These are phyloP conservation scores for Lachancea quebecensis DNA, from an alignment of 805 yeast genomes.

Conservation along the genomic window DNA sequence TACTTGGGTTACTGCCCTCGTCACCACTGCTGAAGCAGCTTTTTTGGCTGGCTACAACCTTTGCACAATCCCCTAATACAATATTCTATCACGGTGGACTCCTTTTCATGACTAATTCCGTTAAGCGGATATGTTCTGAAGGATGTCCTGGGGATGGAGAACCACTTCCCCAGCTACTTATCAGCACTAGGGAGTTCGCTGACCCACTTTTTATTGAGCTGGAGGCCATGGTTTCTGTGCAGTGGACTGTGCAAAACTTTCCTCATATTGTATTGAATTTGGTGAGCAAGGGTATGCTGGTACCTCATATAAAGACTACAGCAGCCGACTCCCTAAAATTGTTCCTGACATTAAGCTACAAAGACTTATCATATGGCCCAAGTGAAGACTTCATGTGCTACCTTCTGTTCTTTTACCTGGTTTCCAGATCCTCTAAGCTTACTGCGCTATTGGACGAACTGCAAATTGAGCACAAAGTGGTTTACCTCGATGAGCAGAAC, in stretches of 20 bases:
- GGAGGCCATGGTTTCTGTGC: slow-evolving; percentile 38
- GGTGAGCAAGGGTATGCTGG: slow-evolving; percentile 49
- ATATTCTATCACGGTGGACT: slow-evolving; percentile 37
- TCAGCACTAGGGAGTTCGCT: slow-evolving; percentile 35
- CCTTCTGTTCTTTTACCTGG: slow-evolving; percentile 32
- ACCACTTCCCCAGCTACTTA: slow-evolving; percentile 26
- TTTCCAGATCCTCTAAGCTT: slow-evolving; percentile 36
- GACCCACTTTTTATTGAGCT: slow-evolving; percentile 33
- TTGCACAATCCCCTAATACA: slow-evolving; percentile 30
- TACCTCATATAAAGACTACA: slow-evolving; percentile 47
- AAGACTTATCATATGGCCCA: slow-evolving; percentile 25
- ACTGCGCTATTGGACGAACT: slow-evolving; percentile 28
- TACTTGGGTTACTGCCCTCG: slow-evolving; percentile 33
- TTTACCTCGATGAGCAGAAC: slow-evolving; percentile 28
- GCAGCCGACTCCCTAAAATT: slow-evolving; percentile 41
- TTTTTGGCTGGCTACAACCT: slow-evolving; percentile 34
- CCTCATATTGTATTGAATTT: slow-evolving; percentile 44
- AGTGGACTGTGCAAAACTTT: slow-evolving; percentile 40
- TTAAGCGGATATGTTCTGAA: slow-evolving; percentile 30
- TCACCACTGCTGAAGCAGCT: slow-evolving; percentile 27
- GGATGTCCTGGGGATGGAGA: slow-evolving; percentile 27
- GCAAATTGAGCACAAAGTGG: slow-evolving; percentile 32
- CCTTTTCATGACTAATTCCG: slow-evolving; percentile 33
- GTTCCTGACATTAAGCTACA: slow-evolving; percentile 39
- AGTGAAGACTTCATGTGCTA: slow-evolving; percentile 19